Percentiles rank a stretch among this genome's conserved stretches.
Conservation (phyloP, 176 grass and related monocot species). For the Poa pratensis region DNA sequence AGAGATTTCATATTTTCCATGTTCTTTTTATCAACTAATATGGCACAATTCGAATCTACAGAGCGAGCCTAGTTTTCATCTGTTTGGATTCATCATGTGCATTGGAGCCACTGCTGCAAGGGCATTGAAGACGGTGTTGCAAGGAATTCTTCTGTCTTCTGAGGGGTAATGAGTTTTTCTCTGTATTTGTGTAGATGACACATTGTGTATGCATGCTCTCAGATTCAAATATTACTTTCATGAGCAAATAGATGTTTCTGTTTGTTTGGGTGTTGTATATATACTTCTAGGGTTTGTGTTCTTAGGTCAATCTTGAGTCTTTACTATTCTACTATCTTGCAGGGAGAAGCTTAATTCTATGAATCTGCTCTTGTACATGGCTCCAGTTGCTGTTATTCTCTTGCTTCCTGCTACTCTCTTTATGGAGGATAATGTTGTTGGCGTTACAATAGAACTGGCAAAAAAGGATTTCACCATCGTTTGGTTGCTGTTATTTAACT, state of each 20-base stretch:
- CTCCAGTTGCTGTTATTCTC: slow-evolving; percentile 78
- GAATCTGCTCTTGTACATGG: slow-evolving; percentile 93
- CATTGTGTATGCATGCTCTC: background rate
- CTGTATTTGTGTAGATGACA: background rate
- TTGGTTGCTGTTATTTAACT: slow-evolving; percentile 80
- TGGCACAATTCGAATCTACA: slow-evolving; percentile 37
- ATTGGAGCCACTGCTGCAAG: slow-evolving; percentile 77
- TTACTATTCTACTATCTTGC: slow-evolving; percentile 31
- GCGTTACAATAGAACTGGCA: slow-evolving; percentile 67
- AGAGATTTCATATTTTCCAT: background rate
- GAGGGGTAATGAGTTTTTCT: slow-evolving; percentile 59
- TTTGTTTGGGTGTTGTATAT: slow-evolving; percentile 4
- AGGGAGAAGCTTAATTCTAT: slow-evolving; percentile 96
- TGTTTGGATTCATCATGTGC: slow-evolving; percentile 88
- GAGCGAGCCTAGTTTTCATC: slow-evolving; percentile 83
- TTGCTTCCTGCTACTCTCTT: slow-evolving; percentile 80
- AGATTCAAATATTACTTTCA: slow-evolving; percentile 20
- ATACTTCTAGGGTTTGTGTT: background rate
- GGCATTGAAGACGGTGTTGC: slow-evolving; percentile 80
- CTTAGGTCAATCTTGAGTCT: slow-evolving; percentile 1
- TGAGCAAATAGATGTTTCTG: background rate
- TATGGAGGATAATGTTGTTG: slow-evolving; percentile 80
- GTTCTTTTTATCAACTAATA: slow-evolving; percentile 27
- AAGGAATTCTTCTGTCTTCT: slow-evolving; percentile 82
- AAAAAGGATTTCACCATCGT: slow-evolving; percentile 67